Evolutionary conservation across 331 rosid genomes (phyloP), one percentile per base, ranked within the genome.

Genomic region (Rhamnella rubrinervis): DNA sequence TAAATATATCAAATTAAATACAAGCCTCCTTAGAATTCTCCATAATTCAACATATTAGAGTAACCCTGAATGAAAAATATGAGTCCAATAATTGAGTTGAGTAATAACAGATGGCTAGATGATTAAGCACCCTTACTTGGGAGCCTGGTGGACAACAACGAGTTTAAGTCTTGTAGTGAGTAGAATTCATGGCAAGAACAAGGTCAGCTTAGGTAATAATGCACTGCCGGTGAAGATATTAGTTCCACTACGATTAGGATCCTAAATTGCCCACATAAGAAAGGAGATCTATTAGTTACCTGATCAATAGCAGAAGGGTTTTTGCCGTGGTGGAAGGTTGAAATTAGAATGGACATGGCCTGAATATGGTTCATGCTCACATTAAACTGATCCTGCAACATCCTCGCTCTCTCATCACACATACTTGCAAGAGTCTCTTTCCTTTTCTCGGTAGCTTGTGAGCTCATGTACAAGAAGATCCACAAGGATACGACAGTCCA

Each of bases 331-430:
- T 93, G 93, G 66, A 95, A 91, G 69, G 95, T 86, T 6, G 96
- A 86, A 86, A 95, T 86, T 73, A 95, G 77, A 72, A 95, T 89
- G 52, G 98, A 89, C 98, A 91, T 95, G 70, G 98, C 97, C 63
- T 91, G 97, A 69, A 95, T 89, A 85, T 95, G 98, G 68, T 95
- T 95, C 98, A 91, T 89, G 53, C 97, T 95, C 23, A 91, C 97
- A 82, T 95, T 95, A 71, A 95, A 95, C 79, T 95, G 98, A 68
- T 95, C 98, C 85, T 95, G 97, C 52, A 95, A 76, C 98, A 95
- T 91, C 76, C 98, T 87, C n/a, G 97, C 95, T 68, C 98, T 85
- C 80, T 91, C 98, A 75, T 91, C 96, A 79, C 98, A 95, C 98
- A 93, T 89, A 63, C 96, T 91, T 2, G 85, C 88, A 26, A 93